Base-by-base conservation (phyloP, 371 early-diverging fungal species). In the Saksenaea oblongispora region DNA sequence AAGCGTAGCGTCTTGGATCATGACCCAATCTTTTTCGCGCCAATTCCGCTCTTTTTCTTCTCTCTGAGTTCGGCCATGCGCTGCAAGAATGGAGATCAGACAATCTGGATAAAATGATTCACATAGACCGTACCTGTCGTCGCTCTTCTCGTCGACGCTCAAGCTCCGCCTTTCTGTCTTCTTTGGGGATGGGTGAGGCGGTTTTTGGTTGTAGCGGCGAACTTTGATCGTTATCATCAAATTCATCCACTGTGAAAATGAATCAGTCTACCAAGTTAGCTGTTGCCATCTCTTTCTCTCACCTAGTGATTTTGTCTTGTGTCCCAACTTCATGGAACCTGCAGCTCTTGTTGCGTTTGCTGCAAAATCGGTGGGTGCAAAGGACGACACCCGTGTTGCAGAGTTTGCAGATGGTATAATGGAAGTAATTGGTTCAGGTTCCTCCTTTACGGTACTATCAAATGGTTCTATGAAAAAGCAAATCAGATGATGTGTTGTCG, bases 61-160 rank as follows among this genome's bases (percentile, higher is more conserved):
- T 85, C 83, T 35, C 83, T 79, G 18, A 78, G 78, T 53, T 83
- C 84, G 0, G 78, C 83, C 81, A 85, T 77, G 9, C 82, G 67
- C 78, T 77, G 37, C 34, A 41, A 59, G 0, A 53, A 31, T 3
- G 17, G 31, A 11, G 22, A 15, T 31, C 8, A 11, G 11, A 18
- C 51, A 34, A 22, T 10, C n/a, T 18, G n/a, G n/a, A n/a, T n/a
- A n/a, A n/a, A n/a, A n/a, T n/a, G n/a, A n/a, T n/a, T n/a, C n/a
- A n/a, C n/a, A n/a, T n/a, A n/a, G n/a, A n/a, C n/a, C n/a, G n/a
- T n/a, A 85, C 85, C 76, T 79, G 81, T 60, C 85, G 74, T 58
- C 88, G 70, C 58, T 86, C 83, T 67, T 89, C 89, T 61, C 86
- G 72, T 54, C 82, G 76, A 47, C 83, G 72, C 11, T 86, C 89